These are phyloP conservation scores for Calonectria multiphialidica DNA, from an alignment of 2,329 filamentous ascomycete genomes.

Conservation along the genomic window DNA sequence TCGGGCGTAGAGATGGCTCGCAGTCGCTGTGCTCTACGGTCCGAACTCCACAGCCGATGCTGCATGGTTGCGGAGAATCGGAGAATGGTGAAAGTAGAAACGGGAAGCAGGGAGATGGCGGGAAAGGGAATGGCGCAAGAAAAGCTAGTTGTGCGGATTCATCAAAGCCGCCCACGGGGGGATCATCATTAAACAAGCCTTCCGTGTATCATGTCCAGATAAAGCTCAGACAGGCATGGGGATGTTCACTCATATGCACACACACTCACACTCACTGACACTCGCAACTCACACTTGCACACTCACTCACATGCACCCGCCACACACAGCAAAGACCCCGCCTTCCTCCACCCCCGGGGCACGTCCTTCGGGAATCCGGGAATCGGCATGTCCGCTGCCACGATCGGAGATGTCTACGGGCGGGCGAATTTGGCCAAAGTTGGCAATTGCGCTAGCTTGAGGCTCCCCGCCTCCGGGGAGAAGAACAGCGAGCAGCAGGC, in stretches of 20 bases:
- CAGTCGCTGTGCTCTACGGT: neutral
- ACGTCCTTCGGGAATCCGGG: conserved; percentile 25
- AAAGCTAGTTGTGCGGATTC: neutral
- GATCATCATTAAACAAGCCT: neutral
- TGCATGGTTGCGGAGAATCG: conserved; percentile 7
- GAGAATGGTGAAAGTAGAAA: neutral
- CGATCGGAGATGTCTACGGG: conserved; percentile 1
- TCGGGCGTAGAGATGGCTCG: neutral
- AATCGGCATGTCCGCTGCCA: conserved; percentile 21
- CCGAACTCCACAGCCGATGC: neutral
- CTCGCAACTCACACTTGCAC: neutral
- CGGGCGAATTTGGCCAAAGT: neutral
- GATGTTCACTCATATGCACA: neutral
- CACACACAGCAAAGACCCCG: conserved; percentile 12
- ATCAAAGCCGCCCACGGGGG: neutral
- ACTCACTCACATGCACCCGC: neutral
- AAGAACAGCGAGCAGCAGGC: neutral
- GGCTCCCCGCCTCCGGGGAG: conserved; percentile 1
- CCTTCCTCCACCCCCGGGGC: conserved; percentile 7
- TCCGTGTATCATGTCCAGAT: conserved; percentile 17
- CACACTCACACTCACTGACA: neutral
- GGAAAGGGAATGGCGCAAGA: neutral
- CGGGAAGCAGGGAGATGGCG: neutral
- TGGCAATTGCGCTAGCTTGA: conserved; percentile 7
- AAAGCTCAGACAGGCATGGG: neutral